Evolutionary conservation across 352 stramenopile genomes (phyloP), one percentile per base, ranked within the genome.

Genomic region (Phytophthora hybrid): DNA sequence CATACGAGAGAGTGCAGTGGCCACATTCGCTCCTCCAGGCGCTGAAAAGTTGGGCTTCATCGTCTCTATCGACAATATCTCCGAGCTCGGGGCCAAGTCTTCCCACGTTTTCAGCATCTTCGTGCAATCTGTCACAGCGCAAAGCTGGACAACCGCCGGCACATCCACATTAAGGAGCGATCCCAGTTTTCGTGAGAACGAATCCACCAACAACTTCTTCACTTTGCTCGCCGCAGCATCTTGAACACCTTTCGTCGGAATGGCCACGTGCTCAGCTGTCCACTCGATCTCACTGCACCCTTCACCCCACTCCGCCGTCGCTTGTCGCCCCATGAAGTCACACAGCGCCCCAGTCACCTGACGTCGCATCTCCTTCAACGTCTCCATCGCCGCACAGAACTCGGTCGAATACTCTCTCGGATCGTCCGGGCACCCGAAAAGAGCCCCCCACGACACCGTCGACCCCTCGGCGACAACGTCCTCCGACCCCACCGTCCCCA

Each of bases 231-330:
- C 47, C 34, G 23, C 31, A 2, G 9, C 26, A 3, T 26, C 23
- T 64, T 63, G 65, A 9, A 47, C 54, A 13, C 65, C 65, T 66
- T 47, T 66, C 21, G 65, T 71, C 13, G 65, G 65, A 3, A 71
- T 41, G 16, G 58, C 49, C 26, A 66, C 56, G 32, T 71, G 65
- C 16, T 71, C 65, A 16, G 65, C 56, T 9, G 57, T 60, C 65
- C 65, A 71, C 56, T 71, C 65, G 18, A 71, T 60, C 16, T 53
- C 49, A 19, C 41, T 56, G 10, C 21, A 59, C 2, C 44, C 29
- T 9, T 61, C 13, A 2, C 46, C 11, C 65, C 65, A 71, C 47
- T 71, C 57, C 32, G n/a, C 47, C 23, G 18, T 55, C 26, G 6
- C 34, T 29, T 64, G 29, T 7, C 18, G 37, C 5, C 57, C 65